Conservation (phyloP, 106 monocot genomes). For the Phalaenopsis equestris region DNA sequence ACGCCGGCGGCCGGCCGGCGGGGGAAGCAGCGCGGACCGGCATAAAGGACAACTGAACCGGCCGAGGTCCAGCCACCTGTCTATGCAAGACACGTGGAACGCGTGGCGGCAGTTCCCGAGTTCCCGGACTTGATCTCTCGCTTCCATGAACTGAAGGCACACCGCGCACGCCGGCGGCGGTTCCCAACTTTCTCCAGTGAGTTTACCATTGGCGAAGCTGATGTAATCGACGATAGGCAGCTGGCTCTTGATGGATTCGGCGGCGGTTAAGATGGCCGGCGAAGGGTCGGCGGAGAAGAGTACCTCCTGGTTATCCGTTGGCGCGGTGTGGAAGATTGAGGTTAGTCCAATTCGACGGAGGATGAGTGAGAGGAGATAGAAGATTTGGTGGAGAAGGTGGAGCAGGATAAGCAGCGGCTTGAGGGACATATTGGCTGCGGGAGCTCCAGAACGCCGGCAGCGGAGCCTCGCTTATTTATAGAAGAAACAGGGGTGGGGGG, state of each 20-base stretch:
- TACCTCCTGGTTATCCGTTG: too few relatives aligned
- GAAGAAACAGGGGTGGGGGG: too few relatives aligned
- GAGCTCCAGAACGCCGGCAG: too few relatives aligned
- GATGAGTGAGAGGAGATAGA: neutral
- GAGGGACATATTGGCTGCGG: neutral
- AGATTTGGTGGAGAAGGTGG: conserved; percentile 3
- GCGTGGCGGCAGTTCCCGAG: conserved; percentile 36
- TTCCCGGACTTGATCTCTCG: conserved; percentile 28
- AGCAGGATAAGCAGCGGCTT: neutral
- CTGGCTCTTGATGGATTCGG: conserved; percentile 11
- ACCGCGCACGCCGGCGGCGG: conserved; percentile 12
- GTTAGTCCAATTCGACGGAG: neutral
- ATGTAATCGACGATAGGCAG: conserved; percentile 24
- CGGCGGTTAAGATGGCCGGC: neutral
- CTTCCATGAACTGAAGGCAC: conserved; percentile 24
- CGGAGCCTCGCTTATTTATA: too few relatives aligned
- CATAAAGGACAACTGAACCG: conserved; percentile 33
- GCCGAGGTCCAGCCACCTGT: conserved; percentile 37
- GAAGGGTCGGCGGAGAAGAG: neutral
- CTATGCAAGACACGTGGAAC: conserved; percentile 37
- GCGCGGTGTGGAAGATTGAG: neutral
- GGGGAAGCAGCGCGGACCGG: conserved; percentile 19
- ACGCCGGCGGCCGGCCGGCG: neutral
- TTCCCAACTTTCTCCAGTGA: too few relatives aligned
- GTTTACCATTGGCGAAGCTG: neutral